Evolutionary conservation across 768 basidiomycete species (phyloP).

Genomic region (Agaricus subrufescens): DNA sequence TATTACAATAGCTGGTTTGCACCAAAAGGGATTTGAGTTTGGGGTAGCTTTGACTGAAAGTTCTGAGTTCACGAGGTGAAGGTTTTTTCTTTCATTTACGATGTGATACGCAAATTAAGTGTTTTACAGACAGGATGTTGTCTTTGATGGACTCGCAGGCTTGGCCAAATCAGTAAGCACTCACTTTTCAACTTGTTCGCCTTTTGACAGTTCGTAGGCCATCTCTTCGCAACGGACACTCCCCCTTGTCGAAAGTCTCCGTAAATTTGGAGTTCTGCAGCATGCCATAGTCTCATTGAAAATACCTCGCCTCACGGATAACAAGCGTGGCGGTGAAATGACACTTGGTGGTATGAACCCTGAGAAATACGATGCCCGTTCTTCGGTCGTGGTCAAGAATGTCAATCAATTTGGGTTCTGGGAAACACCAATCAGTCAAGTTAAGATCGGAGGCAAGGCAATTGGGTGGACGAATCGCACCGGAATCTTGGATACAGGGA

Average conservation of each 20-base stretch:
- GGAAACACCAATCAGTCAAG: conserved; percentile 61
- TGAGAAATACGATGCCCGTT: conserved; percentile 57
- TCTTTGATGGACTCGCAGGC: conserved; percentile 59
- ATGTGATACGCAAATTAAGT: not conserved
- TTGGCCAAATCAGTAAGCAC: conserved; percentile 47
- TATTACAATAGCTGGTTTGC: conserved; percentile 53
- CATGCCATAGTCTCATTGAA: conserved; percentile 75
- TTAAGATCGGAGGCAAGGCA: conserved; percentile 54
- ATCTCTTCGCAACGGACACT: conserved; percentile 60
- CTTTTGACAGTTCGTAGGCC: conserved; percentile 23
- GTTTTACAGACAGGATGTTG: conserved; percentile 21
- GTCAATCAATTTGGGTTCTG: conserved; percentile 73
- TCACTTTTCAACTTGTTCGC: not conserved
- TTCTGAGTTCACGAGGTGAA: conserved; percentile 42
- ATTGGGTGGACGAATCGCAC: conserved; percentile 55
- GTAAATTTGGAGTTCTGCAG: conserved; percentile 47
- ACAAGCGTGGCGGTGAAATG: conserved; percentile 70
- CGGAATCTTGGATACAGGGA: conserved; percentile 63
- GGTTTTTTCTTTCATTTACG: conserved; percentile 6
- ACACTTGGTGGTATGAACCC: conserved; percentile 60
- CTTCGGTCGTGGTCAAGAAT: conserved; percentile 57
- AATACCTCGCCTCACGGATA: conserved; percentile 69
- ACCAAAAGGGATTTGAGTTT: conserved; percentile 48
- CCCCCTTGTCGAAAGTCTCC: conserved; percentile 74
- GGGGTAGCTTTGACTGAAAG: conserved; percentile 58